Conservation (phyloP, 176 grass and related monocot genomes). For the Thalia dealbata region DNA sequence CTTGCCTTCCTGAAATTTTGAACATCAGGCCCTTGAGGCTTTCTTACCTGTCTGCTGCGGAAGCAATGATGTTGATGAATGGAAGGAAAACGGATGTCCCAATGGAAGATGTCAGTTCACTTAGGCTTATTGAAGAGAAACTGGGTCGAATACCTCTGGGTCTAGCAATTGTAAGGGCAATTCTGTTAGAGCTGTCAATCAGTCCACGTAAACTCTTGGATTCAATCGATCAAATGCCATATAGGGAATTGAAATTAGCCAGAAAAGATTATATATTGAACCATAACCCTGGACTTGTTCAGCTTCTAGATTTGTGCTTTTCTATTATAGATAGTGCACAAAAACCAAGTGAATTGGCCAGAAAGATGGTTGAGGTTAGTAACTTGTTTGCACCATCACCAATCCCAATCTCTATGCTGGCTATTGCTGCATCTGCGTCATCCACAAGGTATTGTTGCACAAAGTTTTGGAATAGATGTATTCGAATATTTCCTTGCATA, state of each 20-base stretch:
- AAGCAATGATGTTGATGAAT: constrained; percentile 41
- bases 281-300: constrained; percentile 27
- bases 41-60: constrained; percentile 11
- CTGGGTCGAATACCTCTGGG: constrained; percentile 20
- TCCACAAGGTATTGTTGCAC: neutral
- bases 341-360: constrained; percentile 6
- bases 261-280: constrained; percentile 12
- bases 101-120: constrained; percentile 12
- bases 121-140: constrained; percentile 7
- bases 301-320: constrained; percentile 43
- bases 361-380: constrained; percentile 27
- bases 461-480: constrained; percentile 14
- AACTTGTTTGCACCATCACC: constrained; percentile 42
- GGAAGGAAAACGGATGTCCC: constrained; percentile 1
- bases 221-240: constrained; percentile 19
- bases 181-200: constrained; percentile 24
- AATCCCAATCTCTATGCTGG: constrained; percentile 28
- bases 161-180: constrained; percentile 29
- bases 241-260: constrained; percentile 15
- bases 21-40: constrained; percentile 26
- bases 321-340: constrained; percentile 16
- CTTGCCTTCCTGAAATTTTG: constrained; percentile 23
- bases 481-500: constrained; percentile 2
- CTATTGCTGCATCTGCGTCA: neutral
- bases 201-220: constrained; percentile 20